Base-by-base conservation (phyloP, 1,139 yeast species). In the Kurtzmaniella quercitrusa region DNA sequence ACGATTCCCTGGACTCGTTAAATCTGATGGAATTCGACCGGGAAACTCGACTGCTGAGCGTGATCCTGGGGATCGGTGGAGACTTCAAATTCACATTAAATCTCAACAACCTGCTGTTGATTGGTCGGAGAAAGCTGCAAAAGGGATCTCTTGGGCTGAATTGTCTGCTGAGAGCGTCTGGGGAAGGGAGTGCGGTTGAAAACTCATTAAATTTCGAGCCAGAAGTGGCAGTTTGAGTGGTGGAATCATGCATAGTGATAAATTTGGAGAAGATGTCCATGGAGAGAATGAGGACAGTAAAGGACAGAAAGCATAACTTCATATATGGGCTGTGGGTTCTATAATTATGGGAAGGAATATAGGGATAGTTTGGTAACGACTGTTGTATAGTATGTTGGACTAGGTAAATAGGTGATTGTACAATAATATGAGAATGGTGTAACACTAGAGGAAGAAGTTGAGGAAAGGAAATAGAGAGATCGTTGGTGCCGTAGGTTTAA, bases 31-130 rank as follows among this genome's bases (percentile, higher is more conserved):
- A 42, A 19, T 44, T 31, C 25, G 46, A 41, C 11, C 36, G 40
- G 55, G 74, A 66, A 46, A 72, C 77, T 1, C 57, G 77, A 41
- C 71, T 75, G 16, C 66, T 73, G n/a, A 67, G 74, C 3, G 64
- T 71, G 3, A 68, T 70, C 15, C 63, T 69, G 12, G 73, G 73
- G 17, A 59, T 60, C 25, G 70, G 58, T 48, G 73, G 70, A 25
- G 73, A 65, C 46, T 72, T 62, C 50, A 72, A 71, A 47, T 73
- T 73, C 46, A 70, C 75, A 3, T 59, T 73, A 34, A 72, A 68
- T 48, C 55, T 73, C 56, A 69, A 70, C 49, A 77, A 72, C 46
- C 68, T 72, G 46, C 69, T 68, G 46, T 55, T 73, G 29, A 59
- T 73, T 34, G 56, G 71, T 27, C 60, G 78, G 52, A 58, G 77